Base-by-base conservation (phyloP, 140 eudicot genomes). In the Oenanthe javanica region DNA sequence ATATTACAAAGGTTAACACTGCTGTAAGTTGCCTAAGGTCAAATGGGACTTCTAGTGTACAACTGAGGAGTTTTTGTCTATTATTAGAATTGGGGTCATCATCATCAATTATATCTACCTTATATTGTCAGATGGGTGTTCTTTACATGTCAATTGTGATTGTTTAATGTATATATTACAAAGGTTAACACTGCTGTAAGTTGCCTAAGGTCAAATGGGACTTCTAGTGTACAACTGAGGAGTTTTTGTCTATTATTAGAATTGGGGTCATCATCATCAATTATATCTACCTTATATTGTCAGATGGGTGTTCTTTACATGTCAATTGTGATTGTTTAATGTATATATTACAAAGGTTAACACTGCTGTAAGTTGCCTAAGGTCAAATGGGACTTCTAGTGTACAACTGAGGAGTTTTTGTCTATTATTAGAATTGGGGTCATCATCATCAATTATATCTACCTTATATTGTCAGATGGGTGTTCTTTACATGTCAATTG, bases 401-500 rank as follows among this genome's bases (percentile, higher is more conserved):
- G 40, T 42, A 25, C 8, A 64, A 11, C 12, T 10, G 16, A 25
- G 16, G 72, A 64, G 72, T 8, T 64, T 23, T 23, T 64, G 27
- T 6, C 12, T 57, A 51, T 14, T 14, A 51, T 15, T 51, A 14
- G 8, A 57, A 57, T 57, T 21, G 23, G 10, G 27, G 66, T 57
- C 36, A 31, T 31, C 36, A 31, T 31, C 40, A 36, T 36, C 66
- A 57, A 57, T 57, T 25, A 64, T 11, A 23, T 64, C 15, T 23
- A 64, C 43, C 15, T 9, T 64, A 10, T 25, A 66, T 27, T 70
- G 27, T 71, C 82, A 92, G 97, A 83, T 25, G 48, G 81, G 66
- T 81, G 85, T 45, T 85, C 90, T 10, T 77, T 90, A 77, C 77
- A 85, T 75, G 84, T 92, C 27, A 92, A 92, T 67, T 86, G 97